Evolutionary conservation across 176 grass and related monocot species (phyloP).

Genomic region (Thinopyrum elongatum): DNA sequence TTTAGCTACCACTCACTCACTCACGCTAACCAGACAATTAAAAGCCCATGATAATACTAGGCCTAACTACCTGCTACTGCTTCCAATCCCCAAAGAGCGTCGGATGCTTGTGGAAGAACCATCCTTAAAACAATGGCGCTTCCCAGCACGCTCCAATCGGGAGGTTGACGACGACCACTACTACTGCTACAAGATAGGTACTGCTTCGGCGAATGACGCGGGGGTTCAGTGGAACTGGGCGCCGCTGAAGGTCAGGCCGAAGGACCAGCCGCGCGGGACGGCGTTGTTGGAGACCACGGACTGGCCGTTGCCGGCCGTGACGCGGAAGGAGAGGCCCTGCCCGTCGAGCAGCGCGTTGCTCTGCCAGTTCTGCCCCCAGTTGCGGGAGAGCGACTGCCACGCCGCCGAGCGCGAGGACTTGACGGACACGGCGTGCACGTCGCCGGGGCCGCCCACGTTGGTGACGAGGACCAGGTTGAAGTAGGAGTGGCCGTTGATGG

Average conservation of each 20-base stretch:
- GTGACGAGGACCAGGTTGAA: conserved; percentile 89
- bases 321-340: conserved; percentile 55
- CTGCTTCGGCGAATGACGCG: too few relatives aligned
- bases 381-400: conserved; percentile 71
- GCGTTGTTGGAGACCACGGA: conserved; percentile 48
- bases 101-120: conserved; percentile 2
- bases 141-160: conserved; percentile 28
- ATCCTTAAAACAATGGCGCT: conserved; percentile 49
- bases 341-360: conserved; percentile 54
- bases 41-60: conserved; percentile 28
- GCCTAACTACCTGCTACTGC: conserved; percentile 2
- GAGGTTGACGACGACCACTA: neutral
- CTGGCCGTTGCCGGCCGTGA: conserved; percentile 57
- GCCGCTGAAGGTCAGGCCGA: conserved; percentile 78
- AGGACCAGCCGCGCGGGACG: conserved; percentile 63
- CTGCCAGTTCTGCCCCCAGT: conserved; percentile 99
- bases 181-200: neutral
- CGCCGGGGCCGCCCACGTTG: conserved; percentile 78
- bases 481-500: conserved; percentile 88
- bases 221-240: conserved; percentile 54
- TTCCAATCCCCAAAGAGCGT: conserved; percentile 18
- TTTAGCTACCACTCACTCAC: neutral
- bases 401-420: conserved; percentile 25
- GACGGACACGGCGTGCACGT: conserved; percentile 65
- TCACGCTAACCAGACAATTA: conserved; percentile 12